phyloP scores from a whole-genome alignment of 2,329 filamentous ascomycete genomes.

The Ophiostoma triangulosporum region DNA sequence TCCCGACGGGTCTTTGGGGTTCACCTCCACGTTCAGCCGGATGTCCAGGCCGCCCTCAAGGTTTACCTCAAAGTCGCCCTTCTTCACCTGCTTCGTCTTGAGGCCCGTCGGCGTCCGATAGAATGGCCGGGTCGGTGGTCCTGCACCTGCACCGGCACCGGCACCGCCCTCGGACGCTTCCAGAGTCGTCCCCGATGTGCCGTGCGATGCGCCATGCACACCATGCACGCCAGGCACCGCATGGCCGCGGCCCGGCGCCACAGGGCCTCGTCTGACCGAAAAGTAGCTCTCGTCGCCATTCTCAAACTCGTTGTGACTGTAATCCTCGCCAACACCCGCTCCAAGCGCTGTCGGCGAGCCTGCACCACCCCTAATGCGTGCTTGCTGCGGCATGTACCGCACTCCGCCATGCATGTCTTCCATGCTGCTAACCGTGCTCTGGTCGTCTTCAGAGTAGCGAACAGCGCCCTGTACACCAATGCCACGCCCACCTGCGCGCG shows the following conservation, averaged over 20 bases:
- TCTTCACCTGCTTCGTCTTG: slow-evolving; percentile 45
- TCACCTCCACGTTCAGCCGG: slow-evolving; percentile 79
- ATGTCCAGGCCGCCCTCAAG: slow-evolving; percentile 77
- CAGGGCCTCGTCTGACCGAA: slow-evolving; percentile 26
- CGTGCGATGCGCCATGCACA: no score
- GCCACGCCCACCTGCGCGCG: not conserved
- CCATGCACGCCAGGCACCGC: slow-evolving; percentile 14
- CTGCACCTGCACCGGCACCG: not conserved
- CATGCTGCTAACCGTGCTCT: slow-evolving; percentile 14
- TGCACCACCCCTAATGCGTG: slow-evolving; percentile 10
- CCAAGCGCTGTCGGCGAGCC: slow-evolving; percentile 13
- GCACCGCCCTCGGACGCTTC: not conserved
- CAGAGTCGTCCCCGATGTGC: not conserved
- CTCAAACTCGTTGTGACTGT: slow-evolving; percentile 32
- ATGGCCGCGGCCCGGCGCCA: slow-evolving; percentile 6
- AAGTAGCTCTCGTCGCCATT: slow-evolving; percentile 46
- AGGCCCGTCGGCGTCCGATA: slow-evolving; percentile 59
- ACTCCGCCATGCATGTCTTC: slow-evolving; percentile 12
- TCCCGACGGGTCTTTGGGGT: slow-evolving; percentile 70
- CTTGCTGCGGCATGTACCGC: not conserved
- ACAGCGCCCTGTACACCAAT: not conserved
- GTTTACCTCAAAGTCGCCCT: slow-evolving; percentile 49
- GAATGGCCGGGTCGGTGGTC: slow-evolving; percentile 28
- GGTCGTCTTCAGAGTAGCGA: slow-evolving; percentile 17
- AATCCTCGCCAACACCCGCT: slow-evolving; percentile 26